Conservation (phyloP, 768 basidiomycete species). For the Leccinum variicolor region DNA sequence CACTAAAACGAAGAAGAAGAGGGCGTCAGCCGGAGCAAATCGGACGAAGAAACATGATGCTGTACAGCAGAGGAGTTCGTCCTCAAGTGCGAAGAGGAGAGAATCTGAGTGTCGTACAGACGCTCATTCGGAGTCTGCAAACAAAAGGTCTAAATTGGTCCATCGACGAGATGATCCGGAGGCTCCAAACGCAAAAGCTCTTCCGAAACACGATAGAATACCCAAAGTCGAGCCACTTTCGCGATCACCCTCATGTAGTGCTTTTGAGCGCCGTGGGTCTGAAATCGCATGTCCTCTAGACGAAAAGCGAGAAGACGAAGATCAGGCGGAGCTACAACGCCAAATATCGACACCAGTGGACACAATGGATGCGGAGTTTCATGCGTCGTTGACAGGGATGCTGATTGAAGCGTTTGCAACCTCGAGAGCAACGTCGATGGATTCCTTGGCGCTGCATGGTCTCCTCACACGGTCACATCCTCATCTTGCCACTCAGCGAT, state of each 20-base stretch:
- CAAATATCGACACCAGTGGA: conserved; percentile 4
- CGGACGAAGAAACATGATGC: conserved; percentile 7
- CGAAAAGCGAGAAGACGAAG: conserved; percentile 1
- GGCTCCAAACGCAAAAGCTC: neutral
- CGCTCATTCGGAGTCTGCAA: conserved; percentile 10
- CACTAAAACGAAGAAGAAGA: conserved; percentile 13
- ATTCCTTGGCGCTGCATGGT: conserved; percentile 51
- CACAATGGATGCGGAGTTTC: conserved; percentile 18
- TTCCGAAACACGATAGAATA: neutral
- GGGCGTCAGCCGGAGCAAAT: neutral
- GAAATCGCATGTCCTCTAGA: conserved; percentile 1
- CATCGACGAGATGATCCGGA: neutral
- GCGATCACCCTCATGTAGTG: conserved; percentile 9
- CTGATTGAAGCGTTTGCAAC: conserved; percentile 67
- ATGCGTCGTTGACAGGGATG: conserved; percentile 57
- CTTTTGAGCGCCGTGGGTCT: neutral
- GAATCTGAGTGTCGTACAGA: neutral
- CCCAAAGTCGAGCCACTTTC: conserved; percentile 1
- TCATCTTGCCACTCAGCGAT: conserved; percentile 36
- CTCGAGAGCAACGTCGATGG: conserved; percentile 67
- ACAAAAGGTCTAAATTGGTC: conserved; percentile 21
- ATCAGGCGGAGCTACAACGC: neutral
- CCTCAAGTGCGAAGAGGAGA: conserved; percentile 1
- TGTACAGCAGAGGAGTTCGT: neutral
- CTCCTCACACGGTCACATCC: conserved; percentile 54